Evolutionary conservation across 2,329 filamentous ascomycete species (phyloP).

Genomic region (Paramyrothecium sp.): DNA sequence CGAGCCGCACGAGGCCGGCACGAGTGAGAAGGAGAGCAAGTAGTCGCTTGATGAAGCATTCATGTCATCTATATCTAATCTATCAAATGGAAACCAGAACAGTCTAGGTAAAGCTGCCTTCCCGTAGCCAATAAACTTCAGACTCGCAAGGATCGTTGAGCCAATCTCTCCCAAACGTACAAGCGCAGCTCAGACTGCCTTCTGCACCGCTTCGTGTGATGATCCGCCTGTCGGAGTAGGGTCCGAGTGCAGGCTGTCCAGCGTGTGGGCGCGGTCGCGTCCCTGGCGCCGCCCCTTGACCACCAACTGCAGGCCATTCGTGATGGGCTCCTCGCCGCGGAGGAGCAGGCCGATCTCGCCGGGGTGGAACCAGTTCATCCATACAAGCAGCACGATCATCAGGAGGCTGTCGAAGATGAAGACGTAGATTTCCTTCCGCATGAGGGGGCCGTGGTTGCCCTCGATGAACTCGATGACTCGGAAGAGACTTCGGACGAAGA

Average conservation of each 20-base stretch:
- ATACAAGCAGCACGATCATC: conserved; percentile 27
- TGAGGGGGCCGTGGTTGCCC: conserved; percentile 29
- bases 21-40: neutral
- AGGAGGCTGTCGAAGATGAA: conserved; percentile 36
- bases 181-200: no score
- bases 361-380: conserved; percentile 27
- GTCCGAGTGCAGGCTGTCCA: conserved; percentile 15
- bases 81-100: no score
- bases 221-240: neutral
- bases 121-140: no score
- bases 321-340: conserved; percentile 15
- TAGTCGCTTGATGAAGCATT: neutral
- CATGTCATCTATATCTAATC: neutral
- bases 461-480: conserved; percentile 35
- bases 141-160: no score
- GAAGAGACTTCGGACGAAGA: conserved; percentile 35
- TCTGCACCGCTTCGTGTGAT: neutral
- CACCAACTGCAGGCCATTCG: conserved; percentile 20
- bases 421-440: conserved; percentile 30
- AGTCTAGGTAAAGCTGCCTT: no score
- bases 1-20: neutral
- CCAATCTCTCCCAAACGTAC: no score
- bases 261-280: conserved; percentile 5
- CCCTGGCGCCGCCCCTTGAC: conserved; percentile 8
- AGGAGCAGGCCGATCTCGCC: conserved; percentile 24